Conservation (phyloP, 192 early-diverging fungal species). For the Coemansia asiatica region DNA sequence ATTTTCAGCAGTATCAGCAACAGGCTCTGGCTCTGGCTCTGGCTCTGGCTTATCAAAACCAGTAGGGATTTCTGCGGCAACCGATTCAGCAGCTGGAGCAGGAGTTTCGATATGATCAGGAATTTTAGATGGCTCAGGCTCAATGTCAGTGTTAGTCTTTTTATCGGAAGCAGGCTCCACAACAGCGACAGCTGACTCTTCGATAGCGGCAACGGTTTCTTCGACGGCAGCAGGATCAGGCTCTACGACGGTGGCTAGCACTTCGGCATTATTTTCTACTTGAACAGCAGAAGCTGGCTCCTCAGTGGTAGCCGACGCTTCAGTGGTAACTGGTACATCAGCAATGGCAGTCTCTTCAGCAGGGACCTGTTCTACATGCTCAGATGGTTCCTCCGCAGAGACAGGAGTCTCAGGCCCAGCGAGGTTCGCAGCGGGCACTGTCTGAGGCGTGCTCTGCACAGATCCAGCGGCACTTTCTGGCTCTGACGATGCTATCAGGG, state of each 20-base stretch:
- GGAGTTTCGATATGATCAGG: not conserved
- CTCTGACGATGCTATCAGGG: not conserved
- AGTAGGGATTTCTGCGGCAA: not conserved
- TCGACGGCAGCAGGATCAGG: not conserved
- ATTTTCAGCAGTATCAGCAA: not conserved
- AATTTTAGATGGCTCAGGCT: slow-evolving; percentile 2
- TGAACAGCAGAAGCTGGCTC: no score
- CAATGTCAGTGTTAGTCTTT: not conserved
- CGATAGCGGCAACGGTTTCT: not conserved
- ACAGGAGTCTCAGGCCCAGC: not conserved
- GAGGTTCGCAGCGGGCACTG: not conserved
- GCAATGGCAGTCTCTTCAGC: slow-evolving; percentile 5
- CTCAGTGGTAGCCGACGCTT: not conserved
- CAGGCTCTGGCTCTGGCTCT: no score
- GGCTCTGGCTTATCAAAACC: not conserved
- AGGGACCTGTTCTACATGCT: not conserved
- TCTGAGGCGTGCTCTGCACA: not conserved
- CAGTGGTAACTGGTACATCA: slow-evolving; percentile 1
- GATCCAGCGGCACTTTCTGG: not conserved
- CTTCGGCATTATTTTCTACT: no score
- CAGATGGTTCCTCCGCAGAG: not conserved
- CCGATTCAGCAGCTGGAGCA: not conserved
- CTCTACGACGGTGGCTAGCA: not conserved
- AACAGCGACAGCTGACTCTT: not conserved
- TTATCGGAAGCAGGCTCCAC: slow-evolving; percentile 4